Conservation (phyloP, 106 monocot species). For the Dactylorhiza incarnata region DNA sequence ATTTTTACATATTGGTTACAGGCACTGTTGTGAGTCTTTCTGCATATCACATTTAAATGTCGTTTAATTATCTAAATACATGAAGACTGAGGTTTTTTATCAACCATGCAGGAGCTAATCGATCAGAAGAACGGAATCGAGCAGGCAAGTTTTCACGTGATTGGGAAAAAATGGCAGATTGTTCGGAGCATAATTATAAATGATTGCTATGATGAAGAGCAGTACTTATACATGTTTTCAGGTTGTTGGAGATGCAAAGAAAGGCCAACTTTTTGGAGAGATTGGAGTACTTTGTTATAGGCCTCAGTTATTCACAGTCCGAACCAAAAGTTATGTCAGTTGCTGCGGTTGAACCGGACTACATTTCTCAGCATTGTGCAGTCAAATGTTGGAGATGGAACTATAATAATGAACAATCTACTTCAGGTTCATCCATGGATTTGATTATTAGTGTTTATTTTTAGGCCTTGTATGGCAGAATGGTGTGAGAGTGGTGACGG, state of each 20-base stretch:
- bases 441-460: not conserved
- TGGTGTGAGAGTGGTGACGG: too few species aligned
- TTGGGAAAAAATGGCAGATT: not conserved
- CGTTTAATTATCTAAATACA: not conserved
- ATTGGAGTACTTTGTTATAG: slow-evolving; percentile 94
- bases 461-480: too few species aligned
- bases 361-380: slow-evolving; percentile 77
- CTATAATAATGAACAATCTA: slow-evolving; percentile 91
- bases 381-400: slow-evolving; percentile 84
- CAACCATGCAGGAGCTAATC: slow-evolving; percentile 60
- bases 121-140: slow-evolving; percentile 43
- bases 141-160: slow-evolving; percentile 35
- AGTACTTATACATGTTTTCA: slow-evolving; percentile 15
- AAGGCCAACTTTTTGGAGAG: slow-evolving; percentile 79
- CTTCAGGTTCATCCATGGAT: slow-evolving; percentile 40
- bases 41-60: not conserved
- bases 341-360: slow-evolving; percentile 77
- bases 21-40: slow-evolving; percentile 50
- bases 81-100: slow-evolving; percentile 8
- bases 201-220: not conserved
- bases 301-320: slow-evolving; percentile 81
- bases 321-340: slow-evolving; percentile 82
- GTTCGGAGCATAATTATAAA: not conserved
- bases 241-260: slow-evolving; percentile 45
- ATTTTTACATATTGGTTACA: slow-evolving; percentile 80